Conservation (phyloP, 306 rosid genomes). For the Hippophae gyantsensis region DNA sequence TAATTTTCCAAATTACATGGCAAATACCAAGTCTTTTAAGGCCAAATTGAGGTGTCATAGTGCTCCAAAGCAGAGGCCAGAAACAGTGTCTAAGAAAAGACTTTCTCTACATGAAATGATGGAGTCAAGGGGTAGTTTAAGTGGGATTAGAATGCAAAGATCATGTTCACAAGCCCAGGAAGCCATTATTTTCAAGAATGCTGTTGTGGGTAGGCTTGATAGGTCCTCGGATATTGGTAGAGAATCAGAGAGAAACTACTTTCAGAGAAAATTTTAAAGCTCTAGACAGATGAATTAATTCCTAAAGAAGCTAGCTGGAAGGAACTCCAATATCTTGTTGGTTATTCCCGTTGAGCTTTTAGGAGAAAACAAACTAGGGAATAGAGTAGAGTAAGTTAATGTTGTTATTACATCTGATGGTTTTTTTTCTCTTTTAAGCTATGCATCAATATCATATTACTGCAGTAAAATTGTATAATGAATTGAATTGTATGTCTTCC, state of each 20-base stretch:
- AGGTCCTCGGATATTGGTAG: conserved; percentile 3
- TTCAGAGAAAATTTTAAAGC: conserved; percentile 30
- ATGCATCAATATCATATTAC: no score
- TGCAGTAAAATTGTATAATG: no score
- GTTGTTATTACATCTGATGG: no score
- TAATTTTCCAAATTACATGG: conserved; percentile 62
- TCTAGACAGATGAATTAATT: background rate
- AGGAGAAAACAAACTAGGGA: no score
- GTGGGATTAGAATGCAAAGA: conserved; percentile 78
- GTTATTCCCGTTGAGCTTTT: no score
- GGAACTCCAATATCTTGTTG: no score
- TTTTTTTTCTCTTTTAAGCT: no score
- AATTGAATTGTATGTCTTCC: no score
- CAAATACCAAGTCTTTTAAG: conserved; percentile 60
- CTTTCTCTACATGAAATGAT: conserved; percentile 59
- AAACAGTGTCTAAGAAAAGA: conserved; percentile 46
- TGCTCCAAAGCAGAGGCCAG: conserved; percentile 89
- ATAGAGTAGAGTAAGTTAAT: no score
- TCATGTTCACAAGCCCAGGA: conserved; percentile 75
- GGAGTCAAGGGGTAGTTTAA: conserved; percentile 62
- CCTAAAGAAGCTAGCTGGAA: no score
- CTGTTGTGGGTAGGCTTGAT: conserved; percentile 64
- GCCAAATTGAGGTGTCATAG: conserved; percentile 84
- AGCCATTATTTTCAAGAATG: conserved; percentile 67
- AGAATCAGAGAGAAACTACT: conserved; percentile 26